Evolutionary conservation across 2,329 filamentous ascomycete genomes (phyloP), one percentile per base, ranked within the genome.

Genomic region (Hortaea sp.): DNA sequence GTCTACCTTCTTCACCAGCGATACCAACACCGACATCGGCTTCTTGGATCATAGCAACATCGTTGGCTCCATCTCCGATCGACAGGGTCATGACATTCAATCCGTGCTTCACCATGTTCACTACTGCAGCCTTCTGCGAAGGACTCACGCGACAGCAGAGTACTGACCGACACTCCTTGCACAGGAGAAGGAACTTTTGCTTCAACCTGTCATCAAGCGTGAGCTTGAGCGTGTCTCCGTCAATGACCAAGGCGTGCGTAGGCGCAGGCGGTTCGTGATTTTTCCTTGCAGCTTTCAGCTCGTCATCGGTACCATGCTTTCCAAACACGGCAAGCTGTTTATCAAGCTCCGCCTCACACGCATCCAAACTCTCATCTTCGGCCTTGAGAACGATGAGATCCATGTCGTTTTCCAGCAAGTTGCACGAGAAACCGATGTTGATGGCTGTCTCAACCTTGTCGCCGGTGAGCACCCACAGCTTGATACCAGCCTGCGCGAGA

Each of bases 371-470:
- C 69, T 88, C 83, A 53, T 94, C 87, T 1, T 85, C 78, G 29
- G 92, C 76, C 62, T 94, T 94, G 57, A 98, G 75, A 42, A 94
- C 80, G 53, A 98, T 85, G 51, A 98, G 72, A 56, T 98, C 92
- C 92, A 98, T 95, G 56, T 95, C 87, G 66, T 95, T 98, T 68
- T 90, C 88, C 46, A 98, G 78, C 30, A 98, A 75, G 58, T 98
- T 98, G 72, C 94, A 98, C 7, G 94, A 98, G 68, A 97, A 98
- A 2, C 92, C 92, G 62, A 98, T 98, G 69, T 98, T 98, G 79
- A 98, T 98, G 48, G 94, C 92, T 27, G 92, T 98, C 69, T 98
- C 92, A 30, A 97, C 90, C 68, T 97, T 98, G 74, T 98, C 92
- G 53, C 94, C 92, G 11, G 92, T 98, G 53, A 98, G 72, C 45